Base-by-base conservation (phyloP, 2,329 filamentous ascomycete genomes). In the Lachnellula subtilissima region DNA sequence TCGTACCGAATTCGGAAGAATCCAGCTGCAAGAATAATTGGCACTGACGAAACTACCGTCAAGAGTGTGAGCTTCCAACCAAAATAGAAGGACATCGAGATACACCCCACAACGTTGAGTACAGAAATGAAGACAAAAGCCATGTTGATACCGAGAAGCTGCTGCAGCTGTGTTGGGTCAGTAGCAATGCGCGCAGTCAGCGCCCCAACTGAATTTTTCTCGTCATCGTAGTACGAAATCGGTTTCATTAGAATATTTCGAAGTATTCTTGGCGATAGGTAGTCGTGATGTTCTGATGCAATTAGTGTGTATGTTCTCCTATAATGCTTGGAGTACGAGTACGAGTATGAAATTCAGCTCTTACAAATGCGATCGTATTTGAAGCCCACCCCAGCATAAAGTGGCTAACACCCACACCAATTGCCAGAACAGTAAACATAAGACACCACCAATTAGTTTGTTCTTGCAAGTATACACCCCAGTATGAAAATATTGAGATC, bases 31-130 rank as follows among this genome's bases (percentile, higher is more conserved):
- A 81, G 71, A 6, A 80, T 75, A 14, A 76, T 69, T 1, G 79
- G 80, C 50, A 81, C 67, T 0, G 75, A 74, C 2, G 86, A 80
- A 62, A 82, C 86, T 15, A 84, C 73, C 0, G 81, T 79, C 0
- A 91, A 84, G 0, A 90, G 73, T 0, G 85, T 82, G 11, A 92
- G 76, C 68, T 90, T 91, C 88, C 88, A 91, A 1, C 85, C 85
- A 66, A 86, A 89, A 6, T 78, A 75, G 62, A 88, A 89, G 1
- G 86, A 78, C 52, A 91, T 86, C 45, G 78, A 73, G 15, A 89
- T 72, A 4, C 80, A 82, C 0, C 86, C 87, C 6, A 82, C 64
- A 6, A 91, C 71, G 45, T 82, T 86, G 67, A 89, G 87, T 15
- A 87, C 67, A 5, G 85, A 82, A 22, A 86, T 81, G 58, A 76